Conservation (phyloP, 2,329 filamentous ascomycete genomes). For the Metarhizium rileyi region DNA sequence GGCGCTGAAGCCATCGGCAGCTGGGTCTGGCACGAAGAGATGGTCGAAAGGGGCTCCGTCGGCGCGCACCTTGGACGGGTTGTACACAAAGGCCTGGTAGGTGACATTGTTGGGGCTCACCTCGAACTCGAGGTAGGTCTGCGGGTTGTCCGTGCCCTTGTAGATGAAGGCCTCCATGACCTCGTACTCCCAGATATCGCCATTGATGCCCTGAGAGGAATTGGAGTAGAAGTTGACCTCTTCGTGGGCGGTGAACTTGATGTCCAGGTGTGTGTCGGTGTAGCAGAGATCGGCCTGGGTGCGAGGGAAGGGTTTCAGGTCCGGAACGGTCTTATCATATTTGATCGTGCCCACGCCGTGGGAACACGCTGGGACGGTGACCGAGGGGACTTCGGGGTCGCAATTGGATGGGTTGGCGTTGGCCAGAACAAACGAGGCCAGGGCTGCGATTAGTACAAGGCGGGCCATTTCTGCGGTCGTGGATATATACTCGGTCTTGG, state of each 20-base stretch:
- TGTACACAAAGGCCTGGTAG: constrained; percentile 41
- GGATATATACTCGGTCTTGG: background rate
- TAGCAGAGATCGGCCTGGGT: constrained; percentile 40
- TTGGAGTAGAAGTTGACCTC: constrained; percentile 39
- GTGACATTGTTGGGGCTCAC: constrained; percentile 41
- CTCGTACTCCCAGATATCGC: constrained; percentile 37
- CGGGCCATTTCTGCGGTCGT: background rate
- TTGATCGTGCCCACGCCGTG: constrained; percentile 21
- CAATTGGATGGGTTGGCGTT: background rate
- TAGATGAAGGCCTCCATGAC: constrained; percentile 42
- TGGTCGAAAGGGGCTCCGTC: constrained; percentile 32
- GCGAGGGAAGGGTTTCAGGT: constrained; percentile 28
- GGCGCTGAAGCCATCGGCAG: constrained; percentile 30
- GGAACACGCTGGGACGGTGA: constrained; percentile 31
- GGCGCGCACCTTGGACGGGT: constrained; percentile 35
- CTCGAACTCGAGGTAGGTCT: constrained; percentile 41
- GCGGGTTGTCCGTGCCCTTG: constrained; percentile 33
- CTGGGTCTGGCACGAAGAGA: constrained; percentile 30
- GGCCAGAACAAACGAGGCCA: constrained; percentile 4
- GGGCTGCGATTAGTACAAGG: constrained; percentile 3
- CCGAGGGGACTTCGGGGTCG: constrained; percentile 12
- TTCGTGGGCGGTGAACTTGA: constrained; percentile 34
- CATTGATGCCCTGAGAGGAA: constrained; percentile 31
- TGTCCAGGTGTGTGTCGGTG: constrained; percentile 26
- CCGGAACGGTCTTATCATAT: constrained; percentile 33